Base-by-base conservation (phyloP, 2,329 filamentous ascomycete genomes). In the Grosmannia clavigera region DNA sequence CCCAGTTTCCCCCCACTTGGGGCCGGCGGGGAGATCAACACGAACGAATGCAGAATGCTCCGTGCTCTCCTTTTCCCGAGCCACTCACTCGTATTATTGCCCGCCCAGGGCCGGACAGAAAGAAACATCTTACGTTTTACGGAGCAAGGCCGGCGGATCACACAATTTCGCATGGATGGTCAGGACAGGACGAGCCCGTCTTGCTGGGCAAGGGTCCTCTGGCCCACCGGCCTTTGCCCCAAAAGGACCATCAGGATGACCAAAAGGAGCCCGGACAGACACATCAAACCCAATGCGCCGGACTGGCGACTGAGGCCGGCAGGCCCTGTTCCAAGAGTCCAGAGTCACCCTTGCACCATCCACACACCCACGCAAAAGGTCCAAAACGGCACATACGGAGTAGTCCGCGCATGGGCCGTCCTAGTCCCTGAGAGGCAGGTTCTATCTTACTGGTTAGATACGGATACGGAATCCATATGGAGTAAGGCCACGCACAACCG, bases 271-370 rank as follows among this genome's bases (percentile, higher is more conserved):
- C 40, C 22, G 46, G 46, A 11, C 31, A 7, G 16, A 33, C 22
- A 52, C n/a, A 14, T 33, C 40, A 58, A 54, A 51, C 56, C 56
- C 56, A 58, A 58, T 58, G 56, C 56, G 43, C 56, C 31, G 56
- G 56, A 31, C 46, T 58, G 56, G 56, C 56, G 19, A 14, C 16
- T 31, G 51, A 53, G 25, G 31, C 29, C 19, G 40, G 40, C 14
- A 43, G 11, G 19, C 19, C 43, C 16, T 46, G 43, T 46, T 43
- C 35, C 22, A 22, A 22, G 22, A 22, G 22, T 22, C 22, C 54
- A 33, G 27, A 2, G 25, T 19, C 12, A 19, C 5, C 50, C 25
- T 12, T 7, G 48, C 48, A 27, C 50, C 22, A 31, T 25, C 14
- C 50, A 52, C 50, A 35, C 22, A 19, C 31, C n/a, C 31, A 10